phyloP scores from a whole-genome alignment of 2,329 filamentous ascomycete genomes.

The Beauveria sp. region DNA sequence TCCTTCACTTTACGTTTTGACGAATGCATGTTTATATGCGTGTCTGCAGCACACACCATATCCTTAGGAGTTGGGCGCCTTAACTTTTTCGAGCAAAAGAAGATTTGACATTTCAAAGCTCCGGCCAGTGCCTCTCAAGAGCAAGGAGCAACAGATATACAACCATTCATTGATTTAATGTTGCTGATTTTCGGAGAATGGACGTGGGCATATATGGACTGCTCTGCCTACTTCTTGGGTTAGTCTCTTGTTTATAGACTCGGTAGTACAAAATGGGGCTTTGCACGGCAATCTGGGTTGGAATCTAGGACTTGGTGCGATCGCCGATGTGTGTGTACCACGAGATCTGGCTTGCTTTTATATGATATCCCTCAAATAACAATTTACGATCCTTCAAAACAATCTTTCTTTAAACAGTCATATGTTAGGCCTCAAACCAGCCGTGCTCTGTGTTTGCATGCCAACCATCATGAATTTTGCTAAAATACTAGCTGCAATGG shows the following conservation, averaged over 20 bases:
- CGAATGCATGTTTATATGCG: not conserved
- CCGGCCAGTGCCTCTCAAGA: not conserved
- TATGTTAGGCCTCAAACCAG: too few relatives aligned
- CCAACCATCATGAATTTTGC: too few relatives aligned
- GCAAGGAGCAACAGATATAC: not conserved
- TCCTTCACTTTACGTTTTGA: not conserved
- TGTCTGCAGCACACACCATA: not conserved
- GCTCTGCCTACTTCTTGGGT: not conserved
- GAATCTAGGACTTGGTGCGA: not conserved
- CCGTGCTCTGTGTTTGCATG: too few relatives aligned
- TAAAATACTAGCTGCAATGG: not conserved
- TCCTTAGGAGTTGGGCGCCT: constrained; percentile 5
- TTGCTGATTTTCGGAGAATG: not conserved
- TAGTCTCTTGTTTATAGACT: not conserved
- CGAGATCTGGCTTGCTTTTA: not conserved
- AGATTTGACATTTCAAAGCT: not conserved
- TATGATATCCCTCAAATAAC: constrained; percentile 8
- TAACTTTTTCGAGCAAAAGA: not conserved
- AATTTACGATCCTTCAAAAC: not conserved
- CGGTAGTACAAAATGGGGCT: not conserved
- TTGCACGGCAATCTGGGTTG: not conserved
- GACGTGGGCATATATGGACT: not conserved
- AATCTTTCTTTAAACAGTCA: too few relatives aligned
- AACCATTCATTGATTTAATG: not conserved
- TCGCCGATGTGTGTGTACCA: not conserved